Percentiles rank a stretch among this genome's conserved stretches.
phyloP scores from a whole-genome alignment of 2,329 filamentous ascomycete species.

The Fusarium paranaense region DNA sequence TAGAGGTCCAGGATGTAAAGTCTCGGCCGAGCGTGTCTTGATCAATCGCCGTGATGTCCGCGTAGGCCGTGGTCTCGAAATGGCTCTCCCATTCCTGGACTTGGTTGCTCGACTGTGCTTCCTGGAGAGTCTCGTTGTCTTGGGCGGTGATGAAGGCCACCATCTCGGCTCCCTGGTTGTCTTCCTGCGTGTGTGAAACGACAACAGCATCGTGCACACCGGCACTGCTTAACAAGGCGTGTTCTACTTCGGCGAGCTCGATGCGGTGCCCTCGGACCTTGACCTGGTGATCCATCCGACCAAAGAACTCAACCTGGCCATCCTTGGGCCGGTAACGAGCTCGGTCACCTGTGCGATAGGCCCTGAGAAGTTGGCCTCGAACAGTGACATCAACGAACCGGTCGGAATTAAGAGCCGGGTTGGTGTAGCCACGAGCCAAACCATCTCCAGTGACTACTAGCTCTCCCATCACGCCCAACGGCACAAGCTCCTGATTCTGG shows the following conservation, averaged over 20 bases:
- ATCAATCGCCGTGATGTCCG: conserved; percentile 19
- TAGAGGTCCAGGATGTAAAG: conserved; percentile 48
- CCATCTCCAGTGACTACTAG: conserved; percentile 41
- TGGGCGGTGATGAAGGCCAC: conserved; percentile 23
- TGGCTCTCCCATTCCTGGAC: conserved; percentile 33
- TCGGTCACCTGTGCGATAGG: conserved; percentile 40
- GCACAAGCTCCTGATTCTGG: conserved; percentile 23
- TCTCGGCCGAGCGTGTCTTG: conserved; percentile 36
- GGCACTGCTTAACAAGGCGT: background rate
- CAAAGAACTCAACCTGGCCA: conserved; percentile 39
- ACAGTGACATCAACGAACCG: conserved; percentile 27
- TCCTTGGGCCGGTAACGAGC: conserved; percentile 25
- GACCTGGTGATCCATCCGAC: conserved; percentile 39
- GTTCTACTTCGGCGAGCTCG: conserved; percentile 26
- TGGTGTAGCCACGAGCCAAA: conserved; percentile 26
- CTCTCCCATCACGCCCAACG: conserved; percentile 39
- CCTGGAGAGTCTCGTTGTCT: background rate
- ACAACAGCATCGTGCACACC: conserved; percentile 3
- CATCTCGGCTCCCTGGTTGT: conserved; percentile 17
- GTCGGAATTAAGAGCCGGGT: background rate
- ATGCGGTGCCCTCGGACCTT: conserved; percentile 45
- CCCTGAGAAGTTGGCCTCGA: background rate
- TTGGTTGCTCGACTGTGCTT: conserved; percentile 12
- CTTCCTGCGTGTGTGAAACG: background rate
- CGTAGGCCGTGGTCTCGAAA: conserved; percentile 31